These are phyloP conservation scores for Nelumbo lutea DNA, from an alignment of 164 flowering plant species.

Conservation along the genomic window DNA sequence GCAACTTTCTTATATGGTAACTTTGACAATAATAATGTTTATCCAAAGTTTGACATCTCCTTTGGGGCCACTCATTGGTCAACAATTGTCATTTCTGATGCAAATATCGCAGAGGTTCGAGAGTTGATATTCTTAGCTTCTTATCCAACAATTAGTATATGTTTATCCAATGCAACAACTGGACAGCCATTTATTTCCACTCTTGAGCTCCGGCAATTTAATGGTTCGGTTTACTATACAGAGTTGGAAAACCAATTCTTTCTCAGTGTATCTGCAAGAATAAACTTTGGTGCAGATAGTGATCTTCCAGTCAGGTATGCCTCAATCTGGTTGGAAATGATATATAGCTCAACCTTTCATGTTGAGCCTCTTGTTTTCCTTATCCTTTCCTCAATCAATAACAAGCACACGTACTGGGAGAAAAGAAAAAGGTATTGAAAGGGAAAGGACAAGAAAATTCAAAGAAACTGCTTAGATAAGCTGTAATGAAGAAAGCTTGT, in stretches of 20 bases:
- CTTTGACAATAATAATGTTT: constrained; percentile 83
- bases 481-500: no score
- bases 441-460: no score
- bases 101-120: constrained; percentile 46
- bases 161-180: constrained; percentile 93
- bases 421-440: no score
- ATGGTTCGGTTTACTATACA: constrained; percentile 78
- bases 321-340: not conserved
- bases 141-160: constrained; percentile 64
- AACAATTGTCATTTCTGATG: constrained; percentile 89
- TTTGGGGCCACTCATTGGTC: constrained; percentile 93
- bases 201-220: constrained; percentile 96
- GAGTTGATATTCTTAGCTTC: constrained; percentile 84
- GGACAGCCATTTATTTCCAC: constrained; percentile 97
- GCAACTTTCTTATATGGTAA: constrained; percentile 92
- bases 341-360: not conserved
- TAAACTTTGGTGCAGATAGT: constrained; percentile 88
- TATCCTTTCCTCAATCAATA: no score
- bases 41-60: constrained; percentile 91
- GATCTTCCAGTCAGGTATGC: constrained; percentile 79
- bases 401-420: no score
- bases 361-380: not conserved
- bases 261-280: constrained; percentile 88
- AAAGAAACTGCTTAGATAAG: no score
- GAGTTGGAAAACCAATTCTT: constrained; percentile 60